Base-by-base conservation (phyloP, 768 basidiomycete genomes). In the Cyclocybe cylindracea region DNA sequence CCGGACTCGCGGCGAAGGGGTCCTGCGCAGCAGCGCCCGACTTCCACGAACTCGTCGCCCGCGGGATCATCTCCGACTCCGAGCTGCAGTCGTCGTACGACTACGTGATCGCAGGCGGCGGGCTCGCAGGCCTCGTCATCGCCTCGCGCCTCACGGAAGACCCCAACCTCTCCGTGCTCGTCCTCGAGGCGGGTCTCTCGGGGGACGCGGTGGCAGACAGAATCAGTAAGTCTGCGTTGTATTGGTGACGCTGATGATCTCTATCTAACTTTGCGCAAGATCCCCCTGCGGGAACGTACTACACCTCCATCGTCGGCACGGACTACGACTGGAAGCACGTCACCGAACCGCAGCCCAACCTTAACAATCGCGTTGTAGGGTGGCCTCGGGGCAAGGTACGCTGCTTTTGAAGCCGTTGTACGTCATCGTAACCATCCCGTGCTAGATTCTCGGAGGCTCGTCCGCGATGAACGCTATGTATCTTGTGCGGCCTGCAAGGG, bases 391-490 rank as follows among this genome's bases (percentile, higher is more conserved):
- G 86, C 31, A 84, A 84, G 65, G 78, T 70, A 36, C 36, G 33
- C 8, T 11, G 8, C 31, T 3, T 40, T 16, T 37, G 19, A 24
- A 38, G 39, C 14, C 10, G 18, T 4, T 37, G 5, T 29, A 10
- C 13, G 40, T 7, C 36, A 37, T 33, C 19, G 11, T 10, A 35
- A 33, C 43, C 35, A 16, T 5, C 19, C 31, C 6, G 8, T 19
- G 2, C 29, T 10, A 67, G 67, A 60, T 82, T 34, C 73, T 86
- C 34, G 84, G 84, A 49, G 84, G 84, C 5, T 81, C 78, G 1
- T 76, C 82, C 33, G 83, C 83, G 5, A 75, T 85, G 60, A 87
- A 87, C 67, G 83, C 82, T 29, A 70, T 85, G 70, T 85, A 82
- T 68, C 71, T 78, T 57, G 75, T 82, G 33, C 73, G 78, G n/a